Evolutionary conservation across 805 yeast genomes (phyloP).

Genomic region (Brettanomyces anomalus): DNA sequence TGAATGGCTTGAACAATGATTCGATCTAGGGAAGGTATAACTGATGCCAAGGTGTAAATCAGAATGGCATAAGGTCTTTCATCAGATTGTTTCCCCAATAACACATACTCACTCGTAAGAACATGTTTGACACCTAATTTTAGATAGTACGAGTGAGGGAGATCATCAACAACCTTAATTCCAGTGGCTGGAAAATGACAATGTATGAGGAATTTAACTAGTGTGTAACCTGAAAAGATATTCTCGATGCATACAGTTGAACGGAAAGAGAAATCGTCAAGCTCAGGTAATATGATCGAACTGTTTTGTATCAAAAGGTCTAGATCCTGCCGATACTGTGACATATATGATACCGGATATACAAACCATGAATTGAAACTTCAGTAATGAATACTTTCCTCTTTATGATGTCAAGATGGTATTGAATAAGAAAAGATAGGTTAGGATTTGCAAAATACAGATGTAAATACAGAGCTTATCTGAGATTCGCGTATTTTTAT

Average conservation of each 20-base stretch:
- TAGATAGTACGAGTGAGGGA: background rate
- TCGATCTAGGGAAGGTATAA: background rate
- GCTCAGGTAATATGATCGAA: background rate
- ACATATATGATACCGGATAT: no score
- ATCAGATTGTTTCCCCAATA: background rate
- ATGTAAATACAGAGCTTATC: no score
- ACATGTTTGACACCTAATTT: background rate
- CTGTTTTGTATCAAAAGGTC: background rate
- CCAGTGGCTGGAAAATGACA: background rate
- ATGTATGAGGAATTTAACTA: background rate
- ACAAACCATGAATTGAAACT: no score
- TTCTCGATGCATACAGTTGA: background rate
- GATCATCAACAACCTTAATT: background rate
- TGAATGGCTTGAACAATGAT: background rate
- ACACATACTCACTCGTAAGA: background rate
- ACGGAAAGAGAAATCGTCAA: background rate
- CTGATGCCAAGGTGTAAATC: background rate
- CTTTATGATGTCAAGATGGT: no score
- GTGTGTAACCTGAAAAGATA: background rate
- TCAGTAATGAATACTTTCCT: no score
- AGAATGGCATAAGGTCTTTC: background rate
- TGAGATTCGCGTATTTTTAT: no score
- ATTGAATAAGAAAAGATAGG: no score
- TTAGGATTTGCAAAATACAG: no score
- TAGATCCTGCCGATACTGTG: background rate